These are phyloP conservation scores for Neurospora africana DNA, from an alignment of 495 filamentous ascomycete genomes.

Conservation along the genomic window DNA sequence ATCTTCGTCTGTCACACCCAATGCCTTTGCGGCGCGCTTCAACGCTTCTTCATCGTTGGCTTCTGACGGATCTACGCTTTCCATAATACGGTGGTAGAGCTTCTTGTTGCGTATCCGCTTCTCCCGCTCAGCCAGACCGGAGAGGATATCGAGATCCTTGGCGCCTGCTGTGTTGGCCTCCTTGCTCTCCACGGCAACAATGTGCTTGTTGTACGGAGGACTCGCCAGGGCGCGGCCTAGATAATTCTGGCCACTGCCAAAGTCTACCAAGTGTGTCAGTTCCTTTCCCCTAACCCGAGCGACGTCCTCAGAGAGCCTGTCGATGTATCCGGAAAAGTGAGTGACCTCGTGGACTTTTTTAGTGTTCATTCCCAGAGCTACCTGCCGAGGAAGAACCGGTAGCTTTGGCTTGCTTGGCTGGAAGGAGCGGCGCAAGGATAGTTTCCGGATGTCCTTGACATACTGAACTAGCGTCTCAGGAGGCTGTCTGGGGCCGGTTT, in stretches of 20 bases:
- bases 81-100: slow-evolving; percentile 41
- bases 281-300: slow-evolving; percentile 20
- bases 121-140: slow-evolving; percentile 57
- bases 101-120: slow-evolving; percentile 69
- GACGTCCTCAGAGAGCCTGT: slow-evolving; percentile 43
- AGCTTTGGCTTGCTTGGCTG: slow-evolving; percentile 27
- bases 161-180: slow-evolving; percentile 77
- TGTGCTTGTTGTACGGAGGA: slow-evolving; percentile 71
- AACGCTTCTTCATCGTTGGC: slow-evolving; percentile 29
- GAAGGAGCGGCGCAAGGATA: slow-evolving; percentile 58
- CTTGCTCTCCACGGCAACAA: slow-evolving; percentile 85
- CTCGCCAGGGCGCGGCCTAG: slow-evolving; percentile 79
- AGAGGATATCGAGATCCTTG: slow-evolving; percentile 67
- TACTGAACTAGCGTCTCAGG: slow-evolving; percentile 63
- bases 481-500: slow-evolving; percentile 33
- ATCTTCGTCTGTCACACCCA: slow-evolving; percentile 23
- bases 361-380: slow-evolving; percentile 84
- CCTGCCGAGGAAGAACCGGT: slow-evolving; percentile 49
- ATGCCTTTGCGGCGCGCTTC: slow-evolving; percentile 26
- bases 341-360: slow-evolving; percentile 93
- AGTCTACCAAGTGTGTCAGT: slow-evolving; percentile 90
- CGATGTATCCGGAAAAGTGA: slow-evolving; percentile 47
- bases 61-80: slow-evolving; percentile 28
- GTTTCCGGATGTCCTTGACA: slow-evolving; percentile 58
- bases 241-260: slow-evolving; percentile 94